Evolutionary conservation across 805 yeast species (phyloP).

Genomic region (Wickerhamiella kurtzmanii): DNA sequence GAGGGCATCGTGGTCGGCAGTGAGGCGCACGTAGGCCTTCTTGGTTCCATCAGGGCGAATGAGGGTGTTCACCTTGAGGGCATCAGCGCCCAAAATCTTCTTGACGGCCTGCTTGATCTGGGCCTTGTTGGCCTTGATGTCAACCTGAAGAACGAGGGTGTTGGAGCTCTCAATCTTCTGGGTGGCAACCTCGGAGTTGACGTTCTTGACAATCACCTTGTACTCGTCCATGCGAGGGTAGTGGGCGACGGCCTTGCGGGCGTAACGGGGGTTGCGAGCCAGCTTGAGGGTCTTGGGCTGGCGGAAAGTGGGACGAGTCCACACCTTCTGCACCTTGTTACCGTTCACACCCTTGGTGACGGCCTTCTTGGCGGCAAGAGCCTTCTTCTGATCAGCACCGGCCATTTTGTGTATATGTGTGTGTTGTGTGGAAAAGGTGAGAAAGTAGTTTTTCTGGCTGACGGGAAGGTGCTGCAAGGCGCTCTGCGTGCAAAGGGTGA

Average conservation of each 20-base stretch:
- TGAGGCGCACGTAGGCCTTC: conserved; percentile 98
- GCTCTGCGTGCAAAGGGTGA: too few species aligned
- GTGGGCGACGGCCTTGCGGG: conserved; percentile 93
- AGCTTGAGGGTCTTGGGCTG: conserved; percentile 93
- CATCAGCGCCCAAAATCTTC: conserved; percentile 96
- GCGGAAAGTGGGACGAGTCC: conserved; percentile 92
- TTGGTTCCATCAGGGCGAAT: conserved; percentile 99
- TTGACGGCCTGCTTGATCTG: conserved; percentile 97
- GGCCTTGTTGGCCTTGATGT: conserved; percentile 92
- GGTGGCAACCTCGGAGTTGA: conserved; percentile 97
- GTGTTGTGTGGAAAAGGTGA: neutral
- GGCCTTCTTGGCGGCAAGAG: conserved; percentile 97
- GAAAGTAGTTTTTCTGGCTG: neutral
- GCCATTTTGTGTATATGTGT: conserved; percentile 15
- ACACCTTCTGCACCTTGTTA: conserved; percentile 80
- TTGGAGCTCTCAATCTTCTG: conserved; percentile 99
- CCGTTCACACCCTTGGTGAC: conserved; percentile 94
- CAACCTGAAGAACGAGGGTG: conserved; percentile 98
- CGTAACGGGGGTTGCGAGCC: conserved; percentile 90
- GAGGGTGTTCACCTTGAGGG: conserved; percentile 86
- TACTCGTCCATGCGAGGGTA: conserved; percentile 92
- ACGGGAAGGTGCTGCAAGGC: neutral
- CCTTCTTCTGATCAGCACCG: conserved; percentile 43
- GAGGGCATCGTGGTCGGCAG: conserved; percentile 98
- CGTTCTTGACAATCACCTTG: conserved; percentile 88